Evolutionary conservation across 768 basidiomycete species (phyloP).

Genomic region (Lanmaoa pseudosensibilis): DNA sequence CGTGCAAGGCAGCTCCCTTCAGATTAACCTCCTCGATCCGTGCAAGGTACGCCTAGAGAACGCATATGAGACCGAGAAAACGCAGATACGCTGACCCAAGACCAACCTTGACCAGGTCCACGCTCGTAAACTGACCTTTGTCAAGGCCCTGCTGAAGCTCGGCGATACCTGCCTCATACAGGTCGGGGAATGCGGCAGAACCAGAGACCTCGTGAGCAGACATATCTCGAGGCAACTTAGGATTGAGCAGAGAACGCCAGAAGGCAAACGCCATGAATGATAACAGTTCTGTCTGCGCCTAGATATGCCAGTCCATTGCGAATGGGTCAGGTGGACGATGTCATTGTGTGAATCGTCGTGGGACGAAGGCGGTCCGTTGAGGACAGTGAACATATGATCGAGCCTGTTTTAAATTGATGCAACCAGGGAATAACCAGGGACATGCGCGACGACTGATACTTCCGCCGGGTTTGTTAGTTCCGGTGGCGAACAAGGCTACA

Average conservation of each 20-base stretch:
- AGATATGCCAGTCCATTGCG: neutral
- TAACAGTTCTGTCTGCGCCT: neutral
- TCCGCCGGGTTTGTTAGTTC: neutral
- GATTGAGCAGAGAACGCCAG: slow-evolving; percentile 3
- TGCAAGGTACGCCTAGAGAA: slow-evolving; percentile 57
- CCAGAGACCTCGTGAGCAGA: neutral
- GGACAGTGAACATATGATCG: neutral
- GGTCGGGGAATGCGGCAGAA: slow-evolving; percentile 45
- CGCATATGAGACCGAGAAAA: neutral
- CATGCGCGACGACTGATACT: neutral
- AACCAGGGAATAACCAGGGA: neutral
- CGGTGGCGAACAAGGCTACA: neutral
- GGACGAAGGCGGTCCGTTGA: neutral
- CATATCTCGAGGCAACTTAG: slow-evolving; percentile 17
- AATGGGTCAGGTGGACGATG: neutral
- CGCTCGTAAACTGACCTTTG: slow-evolving; percentile 54
- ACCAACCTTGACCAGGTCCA: slow-evolving; percentile 59
- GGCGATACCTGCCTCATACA: slow-evolving; percentile 59
- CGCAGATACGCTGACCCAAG: neutral
- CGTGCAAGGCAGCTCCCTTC: slow-evolving; percentile 55
- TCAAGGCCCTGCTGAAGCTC: slow-evolving; percentile 57
- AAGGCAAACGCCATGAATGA: slow-evolving; percentile 1
- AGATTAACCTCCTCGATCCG: slow-evolving; percentile 68
- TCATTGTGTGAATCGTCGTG: neutral
- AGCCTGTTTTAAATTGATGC: neutral